phyloP scores from a whole-genome alignment of 208 protist species.

The Leishmania tarentolae region DNA sequence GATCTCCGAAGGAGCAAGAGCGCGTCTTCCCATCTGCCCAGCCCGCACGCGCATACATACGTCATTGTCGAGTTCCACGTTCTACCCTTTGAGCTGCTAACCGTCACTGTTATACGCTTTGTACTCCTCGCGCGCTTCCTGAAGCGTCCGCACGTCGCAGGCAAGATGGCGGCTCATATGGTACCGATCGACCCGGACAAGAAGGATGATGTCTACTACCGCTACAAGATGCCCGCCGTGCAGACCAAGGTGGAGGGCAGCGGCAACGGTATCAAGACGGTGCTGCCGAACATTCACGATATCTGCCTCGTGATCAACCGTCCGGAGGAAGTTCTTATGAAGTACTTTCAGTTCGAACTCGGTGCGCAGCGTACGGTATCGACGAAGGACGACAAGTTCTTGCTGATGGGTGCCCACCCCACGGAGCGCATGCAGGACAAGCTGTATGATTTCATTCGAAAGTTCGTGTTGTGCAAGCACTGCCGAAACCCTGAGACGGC shows the following conservation, averaged over 20 bases:
- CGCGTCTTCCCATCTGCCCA: neutral
- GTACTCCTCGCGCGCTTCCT: neutral
- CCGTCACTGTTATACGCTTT: no score
- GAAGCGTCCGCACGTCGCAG: neutral
- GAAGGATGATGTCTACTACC: constrained; percentile 90
- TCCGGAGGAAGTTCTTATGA: constrained; percentile 89
- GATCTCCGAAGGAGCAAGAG: neutral
- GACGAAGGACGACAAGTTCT: constrained; percentile 87
- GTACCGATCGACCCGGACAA: constrained; percentile 91
- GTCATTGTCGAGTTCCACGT: neutral
- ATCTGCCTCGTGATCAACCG: constrained; percentile 89
- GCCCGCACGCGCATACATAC: neutral
- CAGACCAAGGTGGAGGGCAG: constrained; percentile 93
- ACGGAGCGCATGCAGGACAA: constrained; percentile 82
- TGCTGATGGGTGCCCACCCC: constrained; percentile 85
- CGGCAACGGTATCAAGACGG: constrained; percentile 95
- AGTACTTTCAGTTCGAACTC: constrained; percentile 88
- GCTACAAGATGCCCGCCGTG: constrained; percentile 94
- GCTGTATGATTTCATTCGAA: constrained; percentile 86
- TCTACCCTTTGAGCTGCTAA: neutral
- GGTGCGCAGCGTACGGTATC: constrained; percentile 81
- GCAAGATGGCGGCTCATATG: constrained; percentile 70
- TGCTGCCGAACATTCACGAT: constrained; percentile 94
- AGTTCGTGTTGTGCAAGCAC: constrained; percentile 87
- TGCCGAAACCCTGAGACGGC: constrained; percentile 91